phyloP scores from a whole-genome alignment of 2,329 filamentous ascomycete species.

The Graphiopsis chlorocephala region DNA sequence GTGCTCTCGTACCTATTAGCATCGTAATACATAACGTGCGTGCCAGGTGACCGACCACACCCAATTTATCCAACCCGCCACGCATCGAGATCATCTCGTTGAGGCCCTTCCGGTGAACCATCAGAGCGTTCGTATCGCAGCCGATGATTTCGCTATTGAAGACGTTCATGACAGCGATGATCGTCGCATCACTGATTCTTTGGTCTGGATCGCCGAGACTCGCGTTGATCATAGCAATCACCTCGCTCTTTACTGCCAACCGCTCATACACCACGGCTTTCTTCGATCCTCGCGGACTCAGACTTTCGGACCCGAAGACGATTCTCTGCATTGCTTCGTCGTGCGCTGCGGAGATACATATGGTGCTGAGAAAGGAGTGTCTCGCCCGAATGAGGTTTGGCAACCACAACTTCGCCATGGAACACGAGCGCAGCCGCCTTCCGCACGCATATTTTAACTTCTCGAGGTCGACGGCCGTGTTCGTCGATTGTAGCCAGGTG shows the following conservation, averaged over 20 bases:
- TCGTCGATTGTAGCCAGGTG: conserved; percentile 23
- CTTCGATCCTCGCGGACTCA: conserved; percentile 17
- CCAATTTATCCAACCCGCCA: conserved; percentile 31
- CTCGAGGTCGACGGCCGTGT: conserved; percentile 25
- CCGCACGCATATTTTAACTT: conserved; percentile 26
- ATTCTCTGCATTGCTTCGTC: conserved; percentile 33
- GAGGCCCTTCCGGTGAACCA: conserved; percentile 30
- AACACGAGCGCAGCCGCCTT: conserved; percentile 7
- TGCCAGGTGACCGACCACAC: conserved; percentile 27
- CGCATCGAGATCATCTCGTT: conserved; percentile 29
- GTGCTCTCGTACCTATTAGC: not conserved
- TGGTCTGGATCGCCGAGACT: conserved; percentile 27
- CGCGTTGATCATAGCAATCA: conserved; percentile 29
- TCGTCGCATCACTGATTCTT: conserved; percentile 29
- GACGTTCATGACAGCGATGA: conserved; percentile 33
- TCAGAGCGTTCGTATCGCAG: conserved; percentile 25
- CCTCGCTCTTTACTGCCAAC: conserved; percentile 24
- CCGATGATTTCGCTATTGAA: conserved; percentile 33
- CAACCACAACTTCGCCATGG: conserved; percentile 29
- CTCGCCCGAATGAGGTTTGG: conserved; percentile 26
- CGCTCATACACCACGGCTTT: conserved; percentile 21
- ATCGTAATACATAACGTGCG: conserved; percentile 21
- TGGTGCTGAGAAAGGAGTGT: conserved; percentile 32
- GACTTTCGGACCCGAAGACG: conserved; percentile 19
- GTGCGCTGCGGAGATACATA: conserved; percentile 34